Evolutionary conservation across 305 asterid species (phyloP), one percentile per base, ranked within the genome.

Genomic region (Plantago coronopus): DNA sequence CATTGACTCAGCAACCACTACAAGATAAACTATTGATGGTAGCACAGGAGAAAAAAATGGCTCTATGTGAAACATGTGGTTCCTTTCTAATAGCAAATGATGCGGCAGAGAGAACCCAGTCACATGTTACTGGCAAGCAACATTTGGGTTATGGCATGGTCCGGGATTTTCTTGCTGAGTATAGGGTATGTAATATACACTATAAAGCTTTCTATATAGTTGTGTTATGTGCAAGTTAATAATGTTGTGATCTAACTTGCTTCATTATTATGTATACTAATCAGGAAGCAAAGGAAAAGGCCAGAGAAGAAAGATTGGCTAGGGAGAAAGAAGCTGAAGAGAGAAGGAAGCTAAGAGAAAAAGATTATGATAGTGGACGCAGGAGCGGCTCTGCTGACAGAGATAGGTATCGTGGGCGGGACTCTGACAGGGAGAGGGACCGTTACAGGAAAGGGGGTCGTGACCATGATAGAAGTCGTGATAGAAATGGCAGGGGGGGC

Each of bases 21-120:
- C 95, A 79, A 49, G 95, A 82, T 77, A 88, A 81, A 69, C 61
- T 83, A 58, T 58, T 82, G 70, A 65, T 87, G 95, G 80, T 77
- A 63, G 97, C 91, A 19, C 97, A 85, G 78, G 99, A 93, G 81
- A 93, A 93, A 71, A 93, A 87, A 81, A 93, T 93, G 99, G 97
- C 94, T 53, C 73, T 93, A 19, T 93, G 99, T 77, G 99, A 93
- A 74, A 82, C 78, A 69, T 93, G 99, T 70, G 99, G 99, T 70
- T 93, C 99, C 43, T 93, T 93, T 76, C 82, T 93, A 53, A 88
- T 93, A 18, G 99, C 95, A 62, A 93, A 93, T 76, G 99, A 93
- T 87, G 99, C 95, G 48, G 90, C 81, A 10, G 99, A 93, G 83
- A 87, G 99, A 81, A 87, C 94, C 70, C 99, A 93, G 74, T 93